Evolutionary conservation across 1,284 basidiomycete species (phyloP), one percentile per base, ranked within the genome.

Genomic region (Apiotrichum gracile): DNA sequence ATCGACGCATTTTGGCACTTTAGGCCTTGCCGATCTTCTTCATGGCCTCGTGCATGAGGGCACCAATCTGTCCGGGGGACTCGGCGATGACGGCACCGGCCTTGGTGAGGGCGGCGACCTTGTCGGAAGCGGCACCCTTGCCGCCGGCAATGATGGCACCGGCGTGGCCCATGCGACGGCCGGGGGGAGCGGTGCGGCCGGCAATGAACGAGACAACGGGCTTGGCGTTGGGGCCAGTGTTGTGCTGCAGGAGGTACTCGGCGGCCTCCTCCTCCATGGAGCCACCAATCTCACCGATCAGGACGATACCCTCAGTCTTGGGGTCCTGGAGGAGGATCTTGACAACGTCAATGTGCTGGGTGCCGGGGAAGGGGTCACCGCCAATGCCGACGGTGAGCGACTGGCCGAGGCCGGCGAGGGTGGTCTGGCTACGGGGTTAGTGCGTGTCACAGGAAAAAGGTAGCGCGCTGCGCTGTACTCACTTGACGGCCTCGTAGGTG

Each of bases 231-330:
- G 78, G 77, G 40, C 87, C 90, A 77, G 90, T 88, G 83, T 99
- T 99, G 81, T 91, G 87, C 75, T 84, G 81, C 73, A 88, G 86
- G 53, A 99, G 80, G 77, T 93, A 96, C 68, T 93, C 96, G 5
- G 96, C 96, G 17, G 96, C 96, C 64, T 98, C 94, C 75, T 99
- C 96, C 78, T 99, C 96, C 93, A 97, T 98, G 19, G 88, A 87
- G 26, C 96, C 96, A 66, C 96, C 96, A 68, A 99, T 99, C 77
- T 99, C 96, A 63, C 96, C 96, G 67, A 99, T 99, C 63, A 98
- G 80, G 52, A 99, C 94, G 62, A 99, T 93, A 67, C 91, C 92
- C 78, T 96, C 84, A 2, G 92, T 97, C 55, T 85, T 84, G 61
- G 88, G 86, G 72, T 99, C 94, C 31, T 93, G 85, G 55, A 99